Percentiles rank a stretch among this genome's conserved stretches.
Conservation (phyloP, 495 filamentous ascomycete genomes). For the Hyaloscypha bicolor region DNA sequence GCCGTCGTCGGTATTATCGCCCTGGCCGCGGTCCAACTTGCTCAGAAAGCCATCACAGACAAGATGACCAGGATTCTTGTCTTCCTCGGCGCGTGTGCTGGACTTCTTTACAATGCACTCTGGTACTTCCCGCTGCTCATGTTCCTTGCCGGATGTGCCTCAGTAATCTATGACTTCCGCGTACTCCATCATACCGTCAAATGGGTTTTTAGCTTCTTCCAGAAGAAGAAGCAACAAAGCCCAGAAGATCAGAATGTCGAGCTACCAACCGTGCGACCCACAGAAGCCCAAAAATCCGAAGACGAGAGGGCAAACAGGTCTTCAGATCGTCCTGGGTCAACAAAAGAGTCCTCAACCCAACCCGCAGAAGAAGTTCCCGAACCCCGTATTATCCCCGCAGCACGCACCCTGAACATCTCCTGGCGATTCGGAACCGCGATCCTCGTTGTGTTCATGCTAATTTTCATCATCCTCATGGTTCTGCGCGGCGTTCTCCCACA, state of each 20-base stretch:
- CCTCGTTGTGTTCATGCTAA: slow-evolving; percentile 56
- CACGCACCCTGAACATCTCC: slow-evolving; percentile 37
- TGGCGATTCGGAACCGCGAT: slow-evolving; percentile 45
- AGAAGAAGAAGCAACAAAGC: slow-evolving; percentile 14
- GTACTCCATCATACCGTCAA: slow-evolving; percentile 40
- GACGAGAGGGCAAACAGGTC: background rate
- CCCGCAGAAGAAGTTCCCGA: slow-evolving; percentile 23
- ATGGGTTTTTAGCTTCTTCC: background rate
- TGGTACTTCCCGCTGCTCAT: slow-evolving; percentile 86
- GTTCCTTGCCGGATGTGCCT: slow-evolving; percentile 52
- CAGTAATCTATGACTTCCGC: slow-evolving; percentile 63
- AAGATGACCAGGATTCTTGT: slow-evolving; percentile 68
- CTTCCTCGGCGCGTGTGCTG: slow-evolving; percentile 67
- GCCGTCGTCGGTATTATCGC: slow-evolving; percentile 81
- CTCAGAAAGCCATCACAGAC: slow-evolving; percentile 76
- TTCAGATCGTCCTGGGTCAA: background rate
- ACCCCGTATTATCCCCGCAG: slow-evolving; percentile 43
- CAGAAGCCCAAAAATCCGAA: background rate
- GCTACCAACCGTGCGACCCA: background rate
- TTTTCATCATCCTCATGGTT: slow-evolving; percentile 65
- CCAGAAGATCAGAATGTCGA: slow-evolving; percentile 15
- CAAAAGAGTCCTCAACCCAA: background rate
- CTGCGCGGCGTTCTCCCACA: slow-evolving; percentile 50
- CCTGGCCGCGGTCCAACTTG: slow-evolving; percentile 73
- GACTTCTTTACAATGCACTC: slow-evolving; percentile 73